Evolutionary conservation across 768 basidiomycete species (phyloP), one percentile per base, ranked within the genome.

Genomic region (Phaffia australis): DNA sequence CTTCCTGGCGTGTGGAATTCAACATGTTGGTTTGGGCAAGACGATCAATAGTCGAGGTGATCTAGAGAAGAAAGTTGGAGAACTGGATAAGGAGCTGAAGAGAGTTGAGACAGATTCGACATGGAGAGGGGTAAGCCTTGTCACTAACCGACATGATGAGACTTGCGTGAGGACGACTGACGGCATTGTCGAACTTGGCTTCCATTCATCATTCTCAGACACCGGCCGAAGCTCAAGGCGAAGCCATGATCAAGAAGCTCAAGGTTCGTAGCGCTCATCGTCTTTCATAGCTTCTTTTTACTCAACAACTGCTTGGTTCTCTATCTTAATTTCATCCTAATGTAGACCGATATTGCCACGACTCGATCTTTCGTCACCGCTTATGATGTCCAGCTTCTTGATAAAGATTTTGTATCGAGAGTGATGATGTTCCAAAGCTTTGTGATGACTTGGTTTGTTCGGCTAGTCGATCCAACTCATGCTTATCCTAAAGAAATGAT

Each of bases 361-460:
- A 78, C 88, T 9, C 82, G 83, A 56, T 80, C 84, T n/a, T 81
- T 84, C 21, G 84, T 93, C 66, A 78, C 88, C 50, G 85, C 92
- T 0, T 93, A 83, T 74, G 85, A 90, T 62, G 86, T 87, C 0
- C 91, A 92, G 69, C 80, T 99, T 1, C 79, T 87, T 32, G 92
- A 97, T 72, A 89, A 89, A 8, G 89, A 89, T 69, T 80, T 93
- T 66, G 80, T 87, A 50, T 83, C 86, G 73, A 82, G 85, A 65
- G 86, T 83, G 27, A 84, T 91, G 55, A 83, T 83, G 21, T 97
- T 93, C 77, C 85, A 84, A n/a, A 87, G 83, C 71, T 93, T 97
- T 77, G 80, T 91, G 49, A 92, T 92, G 63, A 87, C 88, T 0
- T 99, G 94, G 94, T 79, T 99, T 55, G 87, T 97, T 64, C 83